Conservation (phyloP, 306 rosid species). For the Lathyrus aphaca region DNA sequence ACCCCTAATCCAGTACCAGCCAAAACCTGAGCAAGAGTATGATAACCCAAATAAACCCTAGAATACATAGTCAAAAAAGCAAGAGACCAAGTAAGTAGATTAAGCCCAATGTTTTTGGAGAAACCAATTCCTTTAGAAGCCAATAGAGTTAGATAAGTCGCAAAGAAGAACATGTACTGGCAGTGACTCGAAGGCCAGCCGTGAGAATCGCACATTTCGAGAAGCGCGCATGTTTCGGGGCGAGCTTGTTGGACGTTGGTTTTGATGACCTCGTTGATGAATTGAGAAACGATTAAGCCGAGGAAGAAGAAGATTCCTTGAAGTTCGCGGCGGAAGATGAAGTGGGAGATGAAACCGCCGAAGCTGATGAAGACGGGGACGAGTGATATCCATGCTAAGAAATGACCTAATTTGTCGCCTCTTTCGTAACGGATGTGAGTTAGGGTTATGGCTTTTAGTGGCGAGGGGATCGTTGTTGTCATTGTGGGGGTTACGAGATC, state of each 20-base stretch:
- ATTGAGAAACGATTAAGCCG: constrained; percentile 72
- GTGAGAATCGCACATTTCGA: constrained; percentile 89
- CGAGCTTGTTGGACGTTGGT: constrained; percentile 77
- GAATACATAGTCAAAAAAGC: constrained; percentile 70
- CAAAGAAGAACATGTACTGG: constrained; percentile 92
- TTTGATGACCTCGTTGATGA: constrained; percentile 77
- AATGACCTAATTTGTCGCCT: constrained; percentile 77
- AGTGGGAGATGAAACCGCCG: constrained; percentile 84
- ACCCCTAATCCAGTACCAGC: constrained; percentile 82
- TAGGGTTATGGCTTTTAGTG: constrained; percentile 75
- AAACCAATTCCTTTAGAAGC: constrained; percentile 47
- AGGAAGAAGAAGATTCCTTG: constrained; percentile 81
- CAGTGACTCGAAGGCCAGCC: constrained; percentile 99
- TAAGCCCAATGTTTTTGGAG: constrained; percentile 46
- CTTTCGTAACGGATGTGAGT: constrained; percentile 75
- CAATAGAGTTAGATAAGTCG: constrained; percentile 62
- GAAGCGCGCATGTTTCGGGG: constrained; percentile 72
- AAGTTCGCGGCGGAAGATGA: constrained; percentile 93
- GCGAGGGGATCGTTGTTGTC: constrained; percentile 32
- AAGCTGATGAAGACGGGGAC: constrained; percentile 85
- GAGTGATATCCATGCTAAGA: constrained; percentile 85
- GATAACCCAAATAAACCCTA: constrained; percentile 91
- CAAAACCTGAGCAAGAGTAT: constrained; percentile 73
- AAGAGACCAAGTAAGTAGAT: constrained; percentile 55
- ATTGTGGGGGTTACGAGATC: neutral